Base-by-base conservation (phyloP, 2,329 filamentous ascomycete genomes). In the Penicillium sp. region DNA sequence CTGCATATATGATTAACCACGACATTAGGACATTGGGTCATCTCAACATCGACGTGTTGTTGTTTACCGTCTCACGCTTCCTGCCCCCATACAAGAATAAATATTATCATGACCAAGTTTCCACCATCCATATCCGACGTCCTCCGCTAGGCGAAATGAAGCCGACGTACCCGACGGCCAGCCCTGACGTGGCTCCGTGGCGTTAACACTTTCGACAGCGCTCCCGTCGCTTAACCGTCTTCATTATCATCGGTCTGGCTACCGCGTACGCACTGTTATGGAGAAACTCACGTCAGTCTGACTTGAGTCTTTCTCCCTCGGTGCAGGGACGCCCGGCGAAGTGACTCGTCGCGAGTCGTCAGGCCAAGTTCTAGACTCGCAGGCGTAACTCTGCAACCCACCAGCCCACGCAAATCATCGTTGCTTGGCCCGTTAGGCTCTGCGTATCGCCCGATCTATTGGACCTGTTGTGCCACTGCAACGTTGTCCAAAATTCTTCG, bases 111-210 rank as follows among this genome's bases (percentile, higher is more conserved):
- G 4, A 7, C 48, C 14, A 28, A 28, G 3, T 37, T 39, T 37
- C 34, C 34, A 37, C 20, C 48, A 51, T 38, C 34, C 47, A 12
- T 31, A 47, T 31, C 35, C 48, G 28, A 35, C 12, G 10, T 15
- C 48, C 14, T 50, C 35, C 48, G 28, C 48, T 35, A 50, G 48
- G 34, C 34, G 49, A 52, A 34, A 54, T 51, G 37, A 43, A 57
- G 47, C 54, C 47, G 54, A n/a, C 54, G 28, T 17, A 45, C 43
- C 47, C 47, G 47, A 20, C 38, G 45, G 43, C 54, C 51, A 45
- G 28, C 38, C 54, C 54, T 45, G 39, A 57, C 15, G 25, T 35
- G 43, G 54, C 14, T 28, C 47, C 28, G 47, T 57, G 54, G 54
- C 47, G 47, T 39, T 38, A 38, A 35, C 12, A 37, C 37, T 56